phyloP scores from a whole-genome alignment of 768 basidiomycete genomes.

The Hortiboletus campestris region DNA sequence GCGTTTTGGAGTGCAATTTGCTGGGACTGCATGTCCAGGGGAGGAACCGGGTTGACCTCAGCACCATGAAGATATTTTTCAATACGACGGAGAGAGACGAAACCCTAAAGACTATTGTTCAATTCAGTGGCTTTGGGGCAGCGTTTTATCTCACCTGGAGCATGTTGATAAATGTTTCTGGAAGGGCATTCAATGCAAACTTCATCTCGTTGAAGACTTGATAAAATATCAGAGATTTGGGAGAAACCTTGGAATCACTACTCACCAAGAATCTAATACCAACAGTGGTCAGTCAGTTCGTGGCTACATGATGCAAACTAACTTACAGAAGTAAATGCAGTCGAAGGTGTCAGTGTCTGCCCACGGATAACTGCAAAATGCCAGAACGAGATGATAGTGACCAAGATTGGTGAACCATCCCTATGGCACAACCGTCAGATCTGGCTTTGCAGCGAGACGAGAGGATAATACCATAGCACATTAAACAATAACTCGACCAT shows the following conservation, averaged over 20 bases:
- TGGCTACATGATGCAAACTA: constrained; percentile 10
- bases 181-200: constrained; percentile 82
- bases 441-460: not conserved
- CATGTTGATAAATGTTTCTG: constrained; percentile 88
- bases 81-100: constrained; percentile 86
- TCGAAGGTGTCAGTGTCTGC: constrained; percentile 73
- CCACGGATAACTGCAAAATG: constrained; percentile 72
- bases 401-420: constrained; percentile 52
- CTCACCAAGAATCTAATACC: constrained; percentile 42
- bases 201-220: constrained; percentile 85
- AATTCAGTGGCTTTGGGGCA: not conserved
- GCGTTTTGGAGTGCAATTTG: constrained; percentile 78
- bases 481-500: constrained; percentile 72
- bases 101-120: constrained; percentile 41
- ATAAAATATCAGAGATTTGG: not conserved
- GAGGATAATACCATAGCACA: constrained; percentile 46
- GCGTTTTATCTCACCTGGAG: constrained; percentile 54
- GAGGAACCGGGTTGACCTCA: constrained; percentile 66
- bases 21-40: constrained; percentile 53
- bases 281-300: not conserved
- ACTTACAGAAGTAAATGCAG: constrained; percentile 72
- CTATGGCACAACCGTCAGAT: constrained; percentile 19
- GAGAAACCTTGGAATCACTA: not conserved
- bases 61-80: constrained; percentile 81
- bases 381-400: constrained; percentile 63